Percentiles rank a stretch among this genome's conserved stretches.
Conservation (phyloP, 495 filamentous ascomycete species). For the Xylaria nigripes region DNA sequence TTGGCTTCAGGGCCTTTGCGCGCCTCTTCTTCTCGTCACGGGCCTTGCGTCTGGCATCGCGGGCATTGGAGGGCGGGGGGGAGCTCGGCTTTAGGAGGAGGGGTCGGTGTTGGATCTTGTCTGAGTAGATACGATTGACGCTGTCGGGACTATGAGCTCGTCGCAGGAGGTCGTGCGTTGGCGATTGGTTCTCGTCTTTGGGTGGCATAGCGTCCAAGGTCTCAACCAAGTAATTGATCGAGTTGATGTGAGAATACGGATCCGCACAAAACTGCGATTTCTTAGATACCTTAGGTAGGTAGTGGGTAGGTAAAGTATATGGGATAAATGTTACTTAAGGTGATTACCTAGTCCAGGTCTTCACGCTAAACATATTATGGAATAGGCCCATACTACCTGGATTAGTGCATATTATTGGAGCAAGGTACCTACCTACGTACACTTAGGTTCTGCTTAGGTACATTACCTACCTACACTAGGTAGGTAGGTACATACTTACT, state of each 20-base stretch:
- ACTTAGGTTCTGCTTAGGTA: too few relatives aligned
- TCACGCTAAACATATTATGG: too few relatives aligned
- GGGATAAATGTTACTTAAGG: too few relatives aligned
- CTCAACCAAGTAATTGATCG: background rate
- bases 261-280: too few relatives aligned
- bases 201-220: background rate
- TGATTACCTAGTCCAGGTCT: too few relatives aligned
- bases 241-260: background rate
- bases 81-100: slow-evolving; percentile 70
- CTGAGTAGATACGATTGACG: slow-evolving; percentile 61
- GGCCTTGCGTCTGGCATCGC: slow-evolving; percentile 52
- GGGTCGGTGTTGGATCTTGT: slow-evolving; percentile 75
- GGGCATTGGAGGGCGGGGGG: slow-evolving; percentile 49
- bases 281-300: too few relatives aligned
- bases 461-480: too few relatives aligned
- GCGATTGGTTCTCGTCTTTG: slow-evolving; percentile 24
- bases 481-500: too few relatives aligned
- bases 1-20: slow-evolving; percentile 54
- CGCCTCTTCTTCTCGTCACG: slow-evolving; percentile 50
- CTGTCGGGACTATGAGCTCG: slow-evolving; percentile 66
- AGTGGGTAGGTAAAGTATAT: too few relatives aligned
- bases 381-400: too few relatives aligned
- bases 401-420: too few relatives aligned
- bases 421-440: too few relatives aligned
- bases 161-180: slow-evolving; percentile 59